phyloP scores from a whole-genome alignment of 1,284 basidiomycete genomes.

The Cutaneotrichosporon spelunceum region DNA sequence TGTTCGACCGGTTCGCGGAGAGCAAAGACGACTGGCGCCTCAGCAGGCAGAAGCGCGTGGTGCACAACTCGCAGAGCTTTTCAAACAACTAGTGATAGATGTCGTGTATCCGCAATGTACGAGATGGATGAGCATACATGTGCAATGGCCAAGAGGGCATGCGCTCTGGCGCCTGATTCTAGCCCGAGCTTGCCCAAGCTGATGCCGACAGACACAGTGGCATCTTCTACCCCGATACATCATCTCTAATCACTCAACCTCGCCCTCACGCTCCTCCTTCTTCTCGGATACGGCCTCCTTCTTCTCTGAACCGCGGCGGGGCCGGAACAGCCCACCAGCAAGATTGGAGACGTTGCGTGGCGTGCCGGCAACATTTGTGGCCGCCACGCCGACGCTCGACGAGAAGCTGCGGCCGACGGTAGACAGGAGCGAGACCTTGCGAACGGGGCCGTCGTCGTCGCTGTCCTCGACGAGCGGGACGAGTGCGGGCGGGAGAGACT shows the following conservation, averaged over 20 bases:
- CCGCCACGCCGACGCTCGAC: conserved; percentile 35
- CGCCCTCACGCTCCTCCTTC: neutral
- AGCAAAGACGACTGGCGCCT: conserved; percentile 55
- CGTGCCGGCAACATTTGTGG: conserved; percentile 34
- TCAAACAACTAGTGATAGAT: conserved; percentile 4
- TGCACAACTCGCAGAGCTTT: conserved; percentile 48
- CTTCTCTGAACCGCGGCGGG: conserved; percentile 4
- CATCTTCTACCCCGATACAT: neutral
- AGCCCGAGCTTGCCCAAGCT: neutral
- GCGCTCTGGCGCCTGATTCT: too few relatives aligned
- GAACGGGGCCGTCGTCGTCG: conserved; percentile 11
- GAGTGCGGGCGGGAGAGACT: neutral
- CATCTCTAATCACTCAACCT: neutral
- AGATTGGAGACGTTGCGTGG: conserved; percentile 26
- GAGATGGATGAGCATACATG: too few relatives aligned
- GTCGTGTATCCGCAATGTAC: neutral
- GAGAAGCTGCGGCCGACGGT: conserved; percentile 38
- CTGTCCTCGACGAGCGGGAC: conserved; percentile 12
- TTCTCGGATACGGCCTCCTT: neutral
- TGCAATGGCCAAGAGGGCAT: too few relatives aligned
- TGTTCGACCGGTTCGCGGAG: conserved; percentile 51
- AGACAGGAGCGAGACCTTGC: conserved; percentile 11
- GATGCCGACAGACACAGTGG: neutral
- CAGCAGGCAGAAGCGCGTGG: conserved; percentile 47
- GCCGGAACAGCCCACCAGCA: conserved; percentile 24